Evolutionary conservation across 2,329 filamentous ascomycete species (phyloP).

Genomic region (Trichoderma aggressivum): DNA sequence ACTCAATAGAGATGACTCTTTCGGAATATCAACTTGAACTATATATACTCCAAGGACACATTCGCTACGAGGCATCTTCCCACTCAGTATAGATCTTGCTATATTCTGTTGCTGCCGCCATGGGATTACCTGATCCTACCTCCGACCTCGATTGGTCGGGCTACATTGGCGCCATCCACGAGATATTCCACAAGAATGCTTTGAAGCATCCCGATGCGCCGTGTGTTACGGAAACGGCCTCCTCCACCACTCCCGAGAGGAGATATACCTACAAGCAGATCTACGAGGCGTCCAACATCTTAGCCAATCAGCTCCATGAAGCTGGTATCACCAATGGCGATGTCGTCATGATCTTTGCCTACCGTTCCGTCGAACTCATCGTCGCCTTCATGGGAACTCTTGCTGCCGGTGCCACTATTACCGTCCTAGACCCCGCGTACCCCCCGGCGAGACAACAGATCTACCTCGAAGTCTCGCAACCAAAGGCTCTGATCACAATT

Average conservation of each 20-base stretch:
- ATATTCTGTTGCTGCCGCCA: neutral
- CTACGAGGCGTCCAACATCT: constrained; percentile 73
- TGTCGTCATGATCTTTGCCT: constrained; percentile 89
- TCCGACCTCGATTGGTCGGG: constrained; percentile 64
- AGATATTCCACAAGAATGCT: constrained; percentile 66
- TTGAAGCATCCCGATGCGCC: constrained; percentile 59
- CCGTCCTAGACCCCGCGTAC: constrained; percentile 65
- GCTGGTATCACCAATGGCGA: constrained; percentile 74
- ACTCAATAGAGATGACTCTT: neutral
- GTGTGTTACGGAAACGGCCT: constrained; percentile 50
- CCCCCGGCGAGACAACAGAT: constrained; percentile 40
- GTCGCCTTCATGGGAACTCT: constrained; percentile 73
- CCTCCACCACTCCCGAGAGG: constrained; percentile 50
- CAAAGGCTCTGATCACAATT: constrained; percentile 54
- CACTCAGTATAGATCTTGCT: neutral
- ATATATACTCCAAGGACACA: neutral
- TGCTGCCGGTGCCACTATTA: constrained; percentile 59
- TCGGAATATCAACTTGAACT: neutral
- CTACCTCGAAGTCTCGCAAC: constrained; percentile 69
- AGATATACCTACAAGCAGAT: constrained; percentile 83
- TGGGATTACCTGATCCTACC: constrained; percentile 59
- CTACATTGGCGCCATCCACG: constrained; percentile 60
- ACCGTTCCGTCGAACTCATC: constrained; percentile 66
- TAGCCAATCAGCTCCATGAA: constrained; percentile 75
- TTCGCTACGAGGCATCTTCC: neutral